These are phyloP conservation scores for Mariannaea elegans DNA, from an alignment of 2,329 filamentous ascomycete species.

Conservation along the genomic window DNA sequence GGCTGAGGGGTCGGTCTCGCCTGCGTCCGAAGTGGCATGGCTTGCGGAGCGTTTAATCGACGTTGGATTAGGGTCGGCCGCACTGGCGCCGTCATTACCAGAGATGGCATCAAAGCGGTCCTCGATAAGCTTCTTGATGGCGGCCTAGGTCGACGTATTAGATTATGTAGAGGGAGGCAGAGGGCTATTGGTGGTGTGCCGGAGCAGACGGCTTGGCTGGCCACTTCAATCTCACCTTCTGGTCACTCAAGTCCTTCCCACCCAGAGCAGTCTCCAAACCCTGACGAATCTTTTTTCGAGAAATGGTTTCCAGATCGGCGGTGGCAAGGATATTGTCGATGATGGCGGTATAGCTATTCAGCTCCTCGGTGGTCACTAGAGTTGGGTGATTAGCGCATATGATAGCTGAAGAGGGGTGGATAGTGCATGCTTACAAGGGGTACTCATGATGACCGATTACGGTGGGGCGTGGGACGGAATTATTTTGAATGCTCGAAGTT, in stretches of 20 bases:
- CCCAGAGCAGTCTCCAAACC: conserved; percentile 63
- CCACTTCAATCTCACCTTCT: conserved; percentile 58
- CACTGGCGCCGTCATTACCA: conserved; percentile 54
- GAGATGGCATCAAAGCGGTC: conserved; percentile 77
- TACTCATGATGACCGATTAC: conserved; percentile 34
- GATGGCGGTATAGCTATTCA: conserved; percentile 62
- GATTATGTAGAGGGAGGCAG: neutral
- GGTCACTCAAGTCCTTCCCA: conserved; percentile 65
- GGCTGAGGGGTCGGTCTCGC: conserved; percentile 58
- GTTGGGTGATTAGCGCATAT: conserved; percentile 14
- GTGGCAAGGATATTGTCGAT: conserved; percentile 68
- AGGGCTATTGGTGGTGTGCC: conserved; percentile 1
- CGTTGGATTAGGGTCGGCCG: conserved; percentile 43
- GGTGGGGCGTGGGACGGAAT: conserved; percentile 4
- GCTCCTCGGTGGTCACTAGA: conserved; percentile 61
- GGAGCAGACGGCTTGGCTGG: neutral
- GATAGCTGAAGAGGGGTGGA: conserved; percentile 5
- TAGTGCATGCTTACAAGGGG: conserved; percentile 34
- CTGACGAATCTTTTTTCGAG: conserved; percentile 69
- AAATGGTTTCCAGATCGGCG: conserved; percentile 69
- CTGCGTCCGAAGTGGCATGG: conserved; percentile 48
- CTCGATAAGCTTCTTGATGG: conserved; percentile 77
- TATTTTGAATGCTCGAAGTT: conserved; percentile 19
- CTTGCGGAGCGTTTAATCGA: conserved; percentile 47
- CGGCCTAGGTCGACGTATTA: conserved; percentile 56